These are phyloP conservation scores for Solanum etuberosum DNA, from an alignment of 257 asterid species.

Conservation along the genomic window DNA sequence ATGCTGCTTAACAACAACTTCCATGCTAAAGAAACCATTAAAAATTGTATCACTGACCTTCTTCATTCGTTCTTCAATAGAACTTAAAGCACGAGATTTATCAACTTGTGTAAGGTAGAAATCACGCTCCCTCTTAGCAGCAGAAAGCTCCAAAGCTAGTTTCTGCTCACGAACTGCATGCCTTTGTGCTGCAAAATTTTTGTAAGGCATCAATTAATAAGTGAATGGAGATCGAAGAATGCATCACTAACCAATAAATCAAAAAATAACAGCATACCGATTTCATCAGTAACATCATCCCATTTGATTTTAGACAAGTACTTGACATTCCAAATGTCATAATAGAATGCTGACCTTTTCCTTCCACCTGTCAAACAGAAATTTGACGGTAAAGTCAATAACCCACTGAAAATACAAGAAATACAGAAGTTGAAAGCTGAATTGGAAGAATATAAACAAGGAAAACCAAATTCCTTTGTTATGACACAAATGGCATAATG, in stretches of 20 bases:
- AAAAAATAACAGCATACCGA: slow-evolving; percentile 24
- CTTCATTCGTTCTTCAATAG: slow-evolving; percentile 62
- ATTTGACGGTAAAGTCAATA: background rate
- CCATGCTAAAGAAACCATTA: background rate
- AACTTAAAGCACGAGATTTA: slow-evolving; percentile 50
- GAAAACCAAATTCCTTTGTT: background rate
- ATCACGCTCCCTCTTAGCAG: slow-evolving; percentile 78
- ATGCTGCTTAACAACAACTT: background rate
- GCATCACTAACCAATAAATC: background rate
- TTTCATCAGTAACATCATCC: slow-evolving; percentile 91
- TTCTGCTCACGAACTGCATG: slow-evolving; percentile 72
- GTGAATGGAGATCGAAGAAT: background rate
- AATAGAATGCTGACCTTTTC: slow-evolving; percentile 77
- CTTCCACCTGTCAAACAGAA: slow-evolving; percentile 55
- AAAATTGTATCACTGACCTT: slow-evolving; percentile 32
- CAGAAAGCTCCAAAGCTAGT: slow-evolving; percentile 62
- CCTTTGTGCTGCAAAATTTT: slow-evolving; percentile 46
- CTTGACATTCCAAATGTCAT: slow-evolving; percentile 91
- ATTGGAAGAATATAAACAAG: background rate
- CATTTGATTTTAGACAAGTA: slow-evolving; percentile 95
- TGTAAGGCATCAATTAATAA: slow-evolving; percentile 3
- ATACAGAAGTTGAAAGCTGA: background rate
- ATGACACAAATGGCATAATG: background rate
- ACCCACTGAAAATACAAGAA: background rate
- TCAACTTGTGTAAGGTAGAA: slow-evolving; percentile 72